Conservation (phyloP, 1,139 yeast species). For the Geotrichum citri-aurantii region DNA sequence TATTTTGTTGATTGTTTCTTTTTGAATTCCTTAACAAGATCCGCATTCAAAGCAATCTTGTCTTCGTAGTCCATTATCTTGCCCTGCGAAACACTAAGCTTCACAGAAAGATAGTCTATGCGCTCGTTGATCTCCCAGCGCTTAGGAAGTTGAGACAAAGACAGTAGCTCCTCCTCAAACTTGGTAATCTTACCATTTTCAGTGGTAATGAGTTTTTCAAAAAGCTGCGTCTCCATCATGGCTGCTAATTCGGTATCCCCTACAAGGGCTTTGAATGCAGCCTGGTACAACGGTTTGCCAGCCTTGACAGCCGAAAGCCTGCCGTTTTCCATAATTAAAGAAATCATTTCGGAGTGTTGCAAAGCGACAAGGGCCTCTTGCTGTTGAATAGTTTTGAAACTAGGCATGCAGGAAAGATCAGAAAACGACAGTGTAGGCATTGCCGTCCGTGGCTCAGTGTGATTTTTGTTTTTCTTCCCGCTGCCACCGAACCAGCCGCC, state of each 20-base stretch:
- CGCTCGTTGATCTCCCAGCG: slow-evolving; percentile 52
- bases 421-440: slow-evolving; percentile 1
- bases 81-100: slow-evolving; percentile 45
- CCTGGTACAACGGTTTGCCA: slow-evolving; percentile 78
- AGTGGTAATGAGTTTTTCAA: slow-evolving; percentile 47
- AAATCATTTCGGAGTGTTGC: slow-evolving; percentile 73
- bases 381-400: slow-evolving; percentile 54
- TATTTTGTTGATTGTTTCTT: not conserved
- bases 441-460: not conserved
- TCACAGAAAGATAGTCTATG: slow-evolving; percentile 56
- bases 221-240: slow-evolving; percentile 58
- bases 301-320: slow-evolving; percentile 59
- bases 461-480: not conserved
- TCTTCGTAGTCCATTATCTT: slow-evolving; percentile 44
- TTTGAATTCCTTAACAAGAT: slow-evolving; percentile 4
- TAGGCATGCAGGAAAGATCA: slow-evolving; percentile 37
- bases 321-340: slow-evolving; percentile 68
- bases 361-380: slow-evolving; percentile 56
- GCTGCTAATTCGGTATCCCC: slow-evolving; percentile 52
- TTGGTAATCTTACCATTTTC: slow-evolving; percentile 61
- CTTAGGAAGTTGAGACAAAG: slow-evolving; percentile 47
- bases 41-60: slow-evolving; percentile 16
- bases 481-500: slow-evolving; percentile 2
- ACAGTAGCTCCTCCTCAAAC: slow-evolving; percentile 66
- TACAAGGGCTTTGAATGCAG: slow-evolving; percentile 68